Base-by-base conservation (phyloP, 345 rosid species). In the Gossypium bickii region DNA sequence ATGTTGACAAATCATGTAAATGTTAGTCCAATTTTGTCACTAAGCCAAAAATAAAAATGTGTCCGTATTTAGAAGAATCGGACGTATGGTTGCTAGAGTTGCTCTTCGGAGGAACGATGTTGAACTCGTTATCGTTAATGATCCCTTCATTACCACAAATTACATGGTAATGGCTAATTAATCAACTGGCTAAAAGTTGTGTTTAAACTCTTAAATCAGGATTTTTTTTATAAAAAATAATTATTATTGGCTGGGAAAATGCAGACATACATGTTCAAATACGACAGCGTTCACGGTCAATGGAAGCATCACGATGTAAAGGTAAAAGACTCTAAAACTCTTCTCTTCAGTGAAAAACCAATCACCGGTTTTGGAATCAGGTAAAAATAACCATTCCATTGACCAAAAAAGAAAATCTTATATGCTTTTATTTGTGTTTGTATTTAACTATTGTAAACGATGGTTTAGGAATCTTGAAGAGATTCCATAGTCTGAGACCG, bases 191-290 rank as follows among this genome's bases (percentile, higher is more conserved):
- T 7, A 9, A 67, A 67, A 45, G 4, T 11, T 45, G 20, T 20
- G 38, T 18, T 67, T 67, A 47, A 47, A 47, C n/a, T 45, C 41
- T 67, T 47, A 47, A 47, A n/a, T 45, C 7, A 0, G 2, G n/a
- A 12, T 66, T 44, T 38, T 16, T 16, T 12, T n/a, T 20, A 18
- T 53, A 29, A 34, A 34, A 34, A 34, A 34, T 11, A 10, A 48
- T 51, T 4, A 34, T 70, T 45, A 41, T 24, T 52, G 59, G 43
- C 27, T 8, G 9, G 49, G 29, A 75, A 55, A 65, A 48, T 83
- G 84, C 85, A 92, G 98, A 89, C 90, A 2, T 94, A 92, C 71
- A 93, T 93, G 98, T 91, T 93, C 79, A 91, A 91, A 88, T 92
- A 94, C 78, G 98, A 94, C 78, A 89, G 93, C 71, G 97, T 94